Evolutionary conservation across 2,329 filamentous ascomycete genomes (phyloP).

Genomic region (Hypoxylon sp.): DNA sequence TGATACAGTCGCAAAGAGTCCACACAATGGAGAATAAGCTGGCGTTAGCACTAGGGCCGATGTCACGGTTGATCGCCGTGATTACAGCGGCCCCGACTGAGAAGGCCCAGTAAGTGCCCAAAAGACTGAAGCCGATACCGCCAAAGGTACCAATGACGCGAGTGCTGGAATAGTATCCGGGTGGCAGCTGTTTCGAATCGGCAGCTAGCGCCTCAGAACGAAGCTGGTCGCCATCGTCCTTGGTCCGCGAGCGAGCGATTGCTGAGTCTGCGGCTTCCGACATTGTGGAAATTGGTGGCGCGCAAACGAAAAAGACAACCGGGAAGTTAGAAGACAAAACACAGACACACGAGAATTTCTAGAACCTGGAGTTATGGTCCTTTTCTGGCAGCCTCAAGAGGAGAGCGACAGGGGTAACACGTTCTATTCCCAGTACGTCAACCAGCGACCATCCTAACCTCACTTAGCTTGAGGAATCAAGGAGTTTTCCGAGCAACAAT

Average conservation of each 20-base stretch:
- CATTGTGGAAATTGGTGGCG: constrained; percentile 8
- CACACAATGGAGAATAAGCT: constrained; percentile 35
- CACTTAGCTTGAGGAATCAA: constrained; percentile 6
- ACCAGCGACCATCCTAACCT: not conserved
- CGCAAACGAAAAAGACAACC: constrained; percentile 6
- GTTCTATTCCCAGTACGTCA: constrained; percentile 12
- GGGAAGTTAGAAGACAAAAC: constrained; percentile 15
- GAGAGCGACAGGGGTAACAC: constrained; percentile 3
- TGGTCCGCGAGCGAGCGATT: constrained; percentile 5
- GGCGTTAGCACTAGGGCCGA: constrained; percentile 34
- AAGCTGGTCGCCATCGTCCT: constrained; percentile 38
- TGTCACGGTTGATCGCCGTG: constrained; percentile 33
- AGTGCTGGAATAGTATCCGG: constrained; percentile 40
- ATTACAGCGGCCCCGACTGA: constrained; percentile 37
- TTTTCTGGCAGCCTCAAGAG: constrained; percentile 20
- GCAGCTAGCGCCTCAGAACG: constrained; percentile 43
- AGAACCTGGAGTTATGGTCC: constrained; percentile 8
- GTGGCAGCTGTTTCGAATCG: constrained; percentile 35
- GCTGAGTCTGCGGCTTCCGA: constrained; percentile 13
- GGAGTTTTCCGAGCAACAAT: constrained; percentile 8
- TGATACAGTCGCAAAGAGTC: constrained; percentile 37
- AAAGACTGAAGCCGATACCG: constrained; percentile 41
- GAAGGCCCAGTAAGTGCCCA: constrained; percentile 45
- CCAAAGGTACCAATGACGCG: constrained; percentile 41
- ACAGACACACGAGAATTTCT: constrained; percentile 5